These are phyloP conservation scores for Ballota nigra DNA, from an alignment of 257 asterid genomes.

Conservation along the genomic window DNA sequence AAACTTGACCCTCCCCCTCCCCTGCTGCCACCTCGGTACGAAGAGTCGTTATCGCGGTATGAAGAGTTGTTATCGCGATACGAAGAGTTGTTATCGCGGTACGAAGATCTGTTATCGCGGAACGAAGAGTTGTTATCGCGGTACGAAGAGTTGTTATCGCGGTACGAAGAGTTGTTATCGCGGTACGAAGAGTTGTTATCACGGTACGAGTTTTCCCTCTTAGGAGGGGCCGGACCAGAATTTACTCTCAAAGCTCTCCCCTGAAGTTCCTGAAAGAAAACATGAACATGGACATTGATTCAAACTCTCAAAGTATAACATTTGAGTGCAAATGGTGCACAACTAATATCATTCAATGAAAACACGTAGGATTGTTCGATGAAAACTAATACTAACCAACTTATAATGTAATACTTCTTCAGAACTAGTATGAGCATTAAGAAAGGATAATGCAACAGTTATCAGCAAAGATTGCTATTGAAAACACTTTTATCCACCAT, in stretches of 20 bases:
- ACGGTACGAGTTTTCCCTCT: constrained; percentile 36
- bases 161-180: neutral
- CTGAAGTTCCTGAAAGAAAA: constrained; percentile 60
- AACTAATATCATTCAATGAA: no score
- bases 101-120: neutral
- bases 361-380: no score
- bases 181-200: neutral
- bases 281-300: constrained; percentile 5
- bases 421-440: neutral
- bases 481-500: neutral
- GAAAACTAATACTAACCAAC: no score
- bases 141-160: neutral
- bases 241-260: constrained; percentile 83
- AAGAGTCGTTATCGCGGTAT: constrained; percentile 16
- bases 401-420: no score
- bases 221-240: constrained; percentile 79
- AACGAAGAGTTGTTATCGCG: no score
- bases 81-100: neutral
- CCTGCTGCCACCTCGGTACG: constrained; percentile 36
- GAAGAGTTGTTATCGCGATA: constrained; percentile 22
- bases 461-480: neutral
- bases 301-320: neutral
- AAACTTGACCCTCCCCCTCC: constrained; percentile 42
- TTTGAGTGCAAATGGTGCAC: no score
- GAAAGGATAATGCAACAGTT: neutral